Percentiles rank a stretch among this genome's conserved stretches.
Conservation (phyloP, 495 filamentous ascomycete genomes). For the Tricharina praecox region DNA sequence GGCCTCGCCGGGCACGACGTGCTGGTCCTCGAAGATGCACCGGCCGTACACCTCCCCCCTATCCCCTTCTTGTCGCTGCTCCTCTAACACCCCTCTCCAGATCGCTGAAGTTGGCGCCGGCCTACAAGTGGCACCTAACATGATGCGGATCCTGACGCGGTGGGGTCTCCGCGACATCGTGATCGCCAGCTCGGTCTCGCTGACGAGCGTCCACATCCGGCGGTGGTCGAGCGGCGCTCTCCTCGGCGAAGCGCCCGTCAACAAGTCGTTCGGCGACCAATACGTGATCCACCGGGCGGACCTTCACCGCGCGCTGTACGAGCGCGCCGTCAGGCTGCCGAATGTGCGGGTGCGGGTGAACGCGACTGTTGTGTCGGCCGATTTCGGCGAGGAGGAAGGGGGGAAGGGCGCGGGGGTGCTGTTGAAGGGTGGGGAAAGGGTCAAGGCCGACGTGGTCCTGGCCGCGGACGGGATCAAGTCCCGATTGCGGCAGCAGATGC, state of each 20-base stretch:
- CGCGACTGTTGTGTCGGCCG: conserved; percentile 35
- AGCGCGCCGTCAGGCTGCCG: conserved; percentile 59
- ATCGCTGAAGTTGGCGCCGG: conserved; percentile 46
- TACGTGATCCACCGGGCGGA: conserved; percentile 48
- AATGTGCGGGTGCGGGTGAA: conserved; percentile 55
- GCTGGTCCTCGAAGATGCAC: conserved; percentile 5
- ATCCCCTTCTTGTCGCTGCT: neutral
- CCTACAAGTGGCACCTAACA: conserved; percentile 68
- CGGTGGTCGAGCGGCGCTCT: conserved; percentile 37
- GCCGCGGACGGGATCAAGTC: conserved; percentile 62
- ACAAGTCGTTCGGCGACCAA: conserved; percentile 52
- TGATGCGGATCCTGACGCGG: conserved; percentile 45
- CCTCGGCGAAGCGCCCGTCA: conserved; percentile 29
- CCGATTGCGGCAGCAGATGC: conserved; percentile 43
- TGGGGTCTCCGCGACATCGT: conserved; percentile 5
- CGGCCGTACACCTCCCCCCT: conserved; percentile 1
- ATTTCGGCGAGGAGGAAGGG: conserved; percentile 34
- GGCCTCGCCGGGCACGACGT: conserved; percentile 7
- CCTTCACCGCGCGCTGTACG: conserved; percentile 63
- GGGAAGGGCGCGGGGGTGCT: no score
- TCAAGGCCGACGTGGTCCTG: conserved; percentile 52
- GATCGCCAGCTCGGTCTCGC: conserved; percentile 5
- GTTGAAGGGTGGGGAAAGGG: conserved; percentile 39
- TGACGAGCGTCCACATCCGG: conserved; percentile 13
- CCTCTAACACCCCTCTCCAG: conserved; percentile 5